Base-by-base conservation (phyloP, 2,329 filamentous ascomycete species). In the Pleomassaria siparia region DNA sequence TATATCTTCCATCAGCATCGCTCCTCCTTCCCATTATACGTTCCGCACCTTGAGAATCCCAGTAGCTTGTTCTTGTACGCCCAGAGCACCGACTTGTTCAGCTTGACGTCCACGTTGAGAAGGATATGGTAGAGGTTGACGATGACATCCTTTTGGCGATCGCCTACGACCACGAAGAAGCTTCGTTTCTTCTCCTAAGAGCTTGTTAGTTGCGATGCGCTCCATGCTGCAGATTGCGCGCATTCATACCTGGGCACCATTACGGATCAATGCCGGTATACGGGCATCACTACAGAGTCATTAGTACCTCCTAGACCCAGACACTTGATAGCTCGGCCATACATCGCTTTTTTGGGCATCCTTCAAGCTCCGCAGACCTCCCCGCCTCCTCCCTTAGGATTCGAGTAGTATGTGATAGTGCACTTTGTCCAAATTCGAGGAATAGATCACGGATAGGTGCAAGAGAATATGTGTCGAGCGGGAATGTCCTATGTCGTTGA, bases 41-140 rank as follows among this genome's bases (percentile, higher is more conserved):
- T 2, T 21, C 4, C 59, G 43, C 59, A 82, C 81, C 81, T 91
- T 25, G 90, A 95, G 70, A 97, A 97, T 41, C 91, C 91, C 25
- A 99, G 78, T 10, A 99, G 81, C 73, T 99, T 94, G 72, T 95
- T 95, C 80, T 97, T 97, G 78, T 99, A 99, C 16, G 94, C 92
- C 94, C 94, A 99, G 10, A 99, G 78, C 2, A 99, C 91, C 11
- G 89, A 94, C 73, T 97, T 97, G 76, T 94, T 95, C 72, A 95
- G 85, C 74, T 95, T 95, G 56, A 96, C 83, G 69, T 96, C 89
- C 67, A 88, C 86, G 60, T 84, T 88, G 42, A 91, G 87, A 79
- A 96, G 88, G 66, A 99, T 95, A 67, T 94, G 91, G 75, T 97
- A 91, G 50, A 91, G 80, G 68, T 96, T 85, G 58, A 97, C 91